phyloP scores from a whole-genome alignment of 164 flowering plant species.

The Chimonanthus praecox region DNA sequence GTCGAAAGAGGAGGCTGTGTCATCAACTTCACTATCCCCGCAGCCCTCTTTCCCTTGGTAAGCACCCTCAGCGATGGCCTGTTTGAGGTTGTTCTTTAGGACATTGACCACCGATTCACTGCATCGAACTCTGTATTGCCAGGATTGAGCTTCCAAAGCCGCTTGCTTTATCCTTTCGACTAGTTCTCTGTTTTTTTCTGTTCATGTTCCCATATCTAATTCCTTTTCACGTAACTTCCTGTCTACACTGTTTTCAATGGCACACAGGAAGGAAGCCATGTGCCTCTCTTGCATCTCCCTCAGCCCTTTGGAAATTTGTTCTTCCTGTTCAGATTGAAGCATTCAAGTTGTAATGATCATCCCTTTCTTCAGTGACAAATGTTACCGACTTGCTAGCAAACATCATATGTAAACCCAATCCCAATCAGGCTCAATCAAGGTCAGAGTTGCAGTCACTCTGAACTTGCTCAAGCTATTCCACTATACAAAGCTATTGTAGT shows the following conservation, averaged over 20 bases:
- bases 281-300: constrained; percentile 71
- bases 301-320: constrained; percentile 54
- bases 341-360: neutral
- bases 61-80: constrained; percentile 60
- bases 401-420: neutral
- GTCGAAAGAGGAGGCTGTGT: constrained; percentile 62
- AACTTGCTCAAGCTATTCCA: too few species aligned
- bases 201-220: constrained; percentile 52
- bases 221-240: constrained; percentile 65
- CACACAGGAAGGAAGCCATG: constrained; percentile 42
- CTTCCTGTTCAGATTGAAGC: constrained; percentile 48
- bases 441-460: too few species aligned
- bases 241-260: constrained; percentile 54
- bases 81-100: constrained; percentile 63
- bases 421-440: too few species aligned
- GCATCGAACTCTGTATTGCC: constrained; percentile 70
- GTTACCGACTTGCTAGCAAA: neutral
- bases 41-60: constrained; percentile 74
- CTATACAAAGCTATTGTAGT: too few species aligned
- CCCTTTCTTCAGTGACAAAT: neutral
- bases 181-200: constrained; percentile 62
- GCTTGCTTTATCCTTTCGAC: constrained; percentile 70
- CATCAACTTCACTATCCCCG: constrained; percentile 77
- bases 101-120: constrained; percentile 62
- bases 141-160: constrained; percentile 62